Base-by-base conservation (phyloP, 1,139 yeast species). In the Yamadazyma diospyri region DNA sequence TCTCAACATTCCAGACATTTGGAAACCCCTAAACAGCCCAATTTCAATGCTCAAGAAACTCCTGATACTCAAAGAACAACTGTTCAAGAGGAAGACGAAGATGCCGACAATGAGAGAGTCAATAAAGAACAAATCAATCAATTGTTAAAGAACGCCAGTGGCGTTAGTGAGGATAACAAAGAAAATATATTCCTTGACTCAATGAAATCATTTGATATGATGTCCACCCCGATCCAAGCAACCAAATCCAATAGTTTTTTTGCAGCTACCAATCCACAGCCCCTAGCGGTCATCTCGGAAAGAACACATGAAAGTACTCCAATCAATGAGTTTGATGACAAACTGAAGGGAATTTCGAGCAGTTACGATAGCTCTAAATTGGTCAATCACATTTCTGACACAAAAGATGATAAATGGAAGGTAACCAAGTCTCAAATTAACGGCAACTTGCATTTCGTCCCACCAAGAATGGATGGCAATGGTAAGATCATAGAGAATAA, bases 11-110 rank as follows among this genome's bases (percentile, higher is more conserved):
- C 65, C 1, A 68, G 21, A 21, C 34, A 30, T 14, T 23, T 34
- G 24, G 34, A 27, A 12, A 34, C 74, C 1, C 74, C 74, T 5
- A 56, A 65, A 4, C 70, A 67, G 39, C 50, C 61, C 5, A 39
- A 46, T 20, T 42, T 35, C 16, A 47, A 50, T 15, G 38, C 47
- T 4, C 49, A 50, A 11, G 72, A 66, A 33, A 69, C 75, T 1
- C 75, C 75, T 2, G 75, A 69, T 39, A 69, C 75, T 14, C 74
- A 69, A 43, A 45, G 67, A 26, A 69, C 75, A 1, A 68, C 73
- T 2, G 53, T 68, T 7, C 72, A 68, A 45, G 69, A 64, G 14
- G 70, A 64, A 30, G 57, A 51, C 38, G 62, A 55, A 27, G 55
- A 51, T 11, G 43, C 38, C 14, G 33, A 38, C 29, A 30, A 34